Base-by-base conservation (phyloP, 305 asterid species). In the Andrographis paniculata region DNA sequence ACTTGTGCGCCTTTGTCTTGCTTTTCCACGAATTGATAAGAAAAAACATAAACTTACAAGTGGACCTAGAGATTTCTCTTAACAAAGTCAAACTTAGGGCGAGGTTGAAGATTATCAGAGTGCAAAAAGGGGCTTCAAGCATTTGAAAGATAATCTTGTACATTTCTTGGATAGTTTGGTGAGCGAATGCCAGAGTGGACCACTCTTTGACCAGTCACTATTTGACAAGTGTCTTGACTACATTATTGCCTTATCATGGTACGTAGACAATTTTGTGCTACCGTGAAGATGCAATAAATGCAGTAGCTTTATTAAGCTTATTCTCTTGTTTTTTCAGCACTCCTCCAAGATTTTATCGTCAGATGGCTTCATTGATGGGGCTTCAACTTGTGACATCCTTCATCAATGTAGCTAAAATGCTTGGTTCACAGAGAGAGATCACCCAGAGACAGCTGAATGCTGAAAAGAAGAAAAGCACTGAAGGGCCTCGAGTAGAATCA, bases 161-260 rank as follows among this genome's bases (percentile, higher is more conserved):
- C 71, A 70, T 62, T 77, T 86, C 67, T 86, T 75, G 95, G 96
- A 86, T 73, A 83, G 67, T 68, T 67, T 91, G 73, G 96, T 86
- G 39, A 72, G 77, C 16, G 96, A 91, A 69, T 80, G 99, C 61
- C 95, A 91, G 73, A 75, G 58, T 77, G 96, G 94, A 44, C 89
- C 95, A 18, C 78, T 91, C 23, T 91, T 86, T 69, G 93, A 91
- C 70, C 78, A 77, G 67, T 68, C 70, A 66, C 62, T 91, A 41
- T 86, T 91, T 59, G 95, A 86, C 49, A 76, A 72, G 75, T 91
- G 93, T 78, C 67, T 79, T 78, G 94, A 91, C 79, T 91, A 86
- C 80, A 84, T 91, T 51, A 91, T 91, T 66, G 96, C 99, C 56
- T 57, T 91, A 60, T 91, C 99, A 46, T 91, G 99, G 99, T 91